Conservation (phyloP, 1,139 yeast genomes). For the Pichia sp. region DNA sequence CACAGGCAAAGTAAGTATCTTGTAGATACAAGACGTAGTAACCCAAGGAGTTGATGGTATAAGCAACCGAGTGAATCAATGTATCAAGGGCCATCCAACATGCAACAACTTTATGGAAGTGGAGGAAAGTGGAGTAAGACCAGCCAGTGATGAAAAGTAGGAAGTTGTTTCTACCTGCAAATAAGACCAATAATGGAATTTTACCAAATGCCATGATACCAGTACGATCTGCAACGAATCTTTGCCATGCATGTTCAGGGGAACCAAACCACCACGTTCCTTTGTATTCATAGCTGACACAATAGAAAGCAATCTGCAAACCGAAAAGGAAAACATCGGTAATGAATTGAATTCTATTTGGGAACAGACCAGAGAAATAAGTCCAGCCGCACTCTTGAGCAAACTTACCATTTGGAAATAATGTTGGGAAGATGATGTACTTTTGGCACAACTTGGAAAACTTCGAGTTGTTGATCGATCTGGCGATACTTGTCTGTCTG, state of each 20-base stretch:
- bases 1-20: slow-evolving; percentile 35
- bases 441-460: slow-evolving; percentile 12
- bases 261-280: background rate
- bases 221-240: slow-evolving; percentile 1
- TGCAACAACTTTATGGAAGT: slow-evolving; percentile 5
- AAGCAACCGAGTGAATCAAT: slow-evolving; percentile 6
- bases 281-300: slow-evolving; percentile 8
- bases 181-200: slow-evolving; percentile 3
- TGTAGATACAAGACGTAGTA: slow-evolving; percentile 21
- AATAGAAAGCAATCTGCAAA: slow-evolving; percentile 15
- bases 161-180: slow-evolving; percentile 7
- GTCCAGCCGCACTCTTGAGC: slow-evolving; percentile 11
- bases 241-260: background rate
- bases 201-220: slow-evolving; percentile 6
- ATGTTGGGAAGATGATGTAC: slow-evolving; percentile 15
- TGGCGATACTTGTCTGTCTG: slow-evolving; percentile 16
- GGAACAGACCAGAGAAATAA: slow-evolving; percentile 12
- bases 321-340: slow-evolving; percentile 13
- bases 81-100: slow-evolving; percentile 5
- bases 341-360: slow-evolving; percentile 19
- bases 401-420: slow-evolving; percentile 18
- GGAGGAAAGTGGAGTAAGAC: slow-evolving; percentile 4
- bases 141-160: slow-evolving; percentile 3
- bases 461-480: slow-evolving; percentile 16
- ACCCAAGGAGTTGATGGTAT: slow-evolving; percentile 4